phyloP scores from a whole-genome alignment of 1,284 basidiomycete species.

The Trichosporon ovoides region DNA sequence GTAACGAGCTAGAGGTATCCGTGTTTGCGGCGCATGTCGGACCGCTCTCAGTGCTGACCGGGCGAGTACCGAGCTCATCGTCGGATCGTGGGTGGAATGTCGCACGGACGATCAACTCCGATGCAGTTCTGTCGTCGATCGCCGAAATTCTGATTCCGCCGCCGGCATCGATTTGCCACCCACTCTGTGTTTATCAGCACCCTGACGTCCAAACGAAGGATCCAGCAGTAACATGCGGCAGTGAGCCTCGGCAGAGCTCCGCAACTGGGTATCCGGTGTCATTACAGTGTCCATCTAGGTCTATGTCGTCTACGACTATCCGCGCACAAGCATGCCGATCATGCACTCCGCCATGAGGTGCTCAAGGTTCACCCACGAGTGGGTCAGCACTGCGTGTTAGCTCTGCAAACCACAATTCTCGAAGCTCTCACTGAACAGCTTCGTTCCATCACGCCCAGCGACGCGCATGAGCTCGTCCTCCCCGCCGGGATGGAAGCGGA shows the following conservation, averaged over 20 bases:
- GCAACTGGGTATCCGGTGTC: neutral
- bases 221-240: no score
- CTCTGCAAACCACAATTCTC: neutral
- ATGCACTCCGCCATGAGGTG: slow-evolving; percentile 88
- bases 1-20: neutral
- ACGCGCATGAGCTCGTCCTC: slow-evolving; percentile 91
- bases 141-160: neutral
- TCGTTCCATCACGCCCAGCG: slow-evolving; percentile 88
- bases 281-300: neutral
- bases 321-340: slow-evolving; percentile 77
- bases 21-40: neutral
- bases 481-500: slow-evolving; percentile 90
- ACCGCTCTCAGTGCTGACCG: neutral
- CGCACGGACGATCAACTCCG: neutral
- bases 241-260: no score
- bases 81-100: neutral
- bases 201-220: no score
- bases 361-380: slow-evolving; percentile 90
- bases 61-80: neutral
- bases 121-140: neutral
- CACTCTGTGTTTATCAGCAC: neutral
- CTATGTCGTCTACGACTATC: slow-evolving; percentile 33
- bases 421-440: slow-evolving; percentile 70
- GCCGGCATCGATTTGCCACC: neutral
- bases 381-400: slow-evolving; percentile 52